Evolutionary conservation across 2,329 filamentous ascomycete species (phyloP), one percentile per base, ranked within the genome.

Genomic region (Diaporthe australafricana): DNA sequence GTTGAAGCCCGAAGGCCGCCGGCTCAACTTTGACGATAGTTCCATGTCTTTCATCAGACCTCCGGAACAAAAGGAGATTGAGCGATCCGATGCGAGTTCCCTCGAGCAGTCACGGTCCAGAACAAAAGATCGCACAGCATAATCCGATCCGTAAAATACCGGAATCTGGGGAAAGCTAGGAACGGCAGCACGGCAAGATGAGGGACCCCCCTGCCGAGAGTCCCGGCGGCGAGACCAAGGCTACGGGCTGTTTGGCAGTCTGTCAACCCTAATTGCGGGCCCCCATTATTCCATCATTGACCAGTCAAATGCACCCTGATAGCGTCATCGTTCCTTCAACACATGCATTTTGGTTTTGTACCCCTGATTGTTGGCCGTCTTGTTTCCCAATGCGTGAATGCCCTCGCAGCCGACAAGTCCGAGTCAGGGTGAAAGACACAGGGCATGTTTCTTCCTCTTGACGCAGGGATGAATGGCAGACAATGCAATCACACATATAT

Each of bases 81-180:
- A 22, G 42, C 40, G 42, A 38, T 50, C 60, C 60, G 60, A 65
- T 38, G 60, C 60, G 35, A 40, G 38, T 40, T 11, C 6, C 3
- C 38, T 40, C n/a, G 38, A 40, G 11, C 5, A 11, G 38, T 14
- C 38, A 40, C 38, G 30, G 45, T n/a, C 25, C 42, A 2, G 4
- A 3, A 25, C 17, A 40, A 63, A 63, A 63, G 60, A 63, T 63
- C 30, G 42, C 60, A 63, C 60, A 25, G 42, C 27, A 63, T 20
- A 63, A 63, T 48, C 60, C 60, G 60, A 63, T 63, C 60, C 42
- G 60, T 35, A 38, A 14, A 35, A 63, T 48, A 63, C 42, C 60
- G 60, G 60, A 65, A 65, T 65, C 60, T 65, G 60, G 60, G 60
- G 60, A 50, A 65, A 12, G 27, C n/a, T 65, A 42, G 45, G n/a